Evolutionary conservation across 1,139 yeast genomes (phyloP).

Genomic region (Magnusiomyces suaveolens): DNA sequence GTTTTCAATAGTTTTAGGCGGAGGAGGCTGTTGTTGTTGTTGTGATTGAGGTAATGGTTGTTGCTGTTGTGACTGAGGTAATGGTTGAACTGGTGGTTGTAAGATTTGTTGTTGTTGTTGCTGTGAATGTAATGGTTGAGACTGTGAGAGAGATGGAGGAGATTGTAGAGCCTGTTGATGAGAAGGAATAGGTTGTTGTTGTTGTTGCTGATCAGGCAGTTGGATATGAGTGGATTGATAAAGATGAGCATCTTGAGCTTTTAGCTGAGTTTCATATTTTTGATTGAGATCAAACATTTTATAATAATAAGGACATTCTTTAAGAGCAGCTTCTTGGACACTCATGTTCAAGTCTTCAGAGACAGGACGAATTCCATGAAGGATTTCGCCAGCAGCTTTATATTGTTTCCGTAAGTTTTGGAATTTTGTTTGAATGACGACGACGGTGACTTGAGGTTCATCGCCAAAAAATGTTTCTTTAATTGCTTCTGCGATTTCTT

Average conservation of each 20-base stretch:
- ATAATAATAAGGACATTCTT: slow-evolving; percentile 5
- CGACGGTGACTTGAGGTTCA: slow-evolving; percentile 6
- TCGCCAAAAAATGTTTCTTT: slow-evolving; percentile 1
- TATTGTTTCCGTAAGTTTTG: slow-evolving; percentile 5
- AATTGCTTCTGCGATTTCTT: slow-evolving; percentile 6
- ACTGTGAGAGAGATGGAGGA: background rate
- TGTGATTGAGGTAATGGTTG: background rate
- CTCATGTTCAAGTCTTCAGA: background rate
- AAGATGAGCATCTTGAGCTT: slow-evolving; percentile 5
- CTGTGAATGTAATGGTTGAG: background rate
- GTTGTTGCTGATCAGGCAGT: background rate
- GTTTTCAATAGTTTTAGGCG: background rate
- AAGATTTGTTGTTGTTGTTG: background rate
- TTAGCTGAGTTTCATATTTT: slow-evolving; percentile 1
- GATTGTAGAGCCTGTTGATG: background rate
- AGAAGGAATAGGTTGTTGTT: background rate
- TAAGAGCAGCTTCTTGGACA: slow-evolving; percentile 2
- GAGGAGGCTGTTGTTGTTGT: background rate
- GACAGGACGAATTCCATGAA: background rate
- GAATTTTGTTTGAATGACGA: slow-evolving; percentile 5
- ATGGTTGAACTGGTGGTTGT: background rate
- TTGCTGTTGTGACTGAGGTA: background rate
- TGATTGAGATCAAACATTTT: slow-evolving; percentile 2
- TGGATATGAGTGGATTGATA: background rate
- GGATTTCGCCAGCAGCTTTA: slow-evolving; percentile 5